Evolutionary conservation across 2,329 filamentous ascomycete species (phyloP), one percentile per base, ranked within the genome.

Genomic region (Cytospora paraplurivora): DNA sequence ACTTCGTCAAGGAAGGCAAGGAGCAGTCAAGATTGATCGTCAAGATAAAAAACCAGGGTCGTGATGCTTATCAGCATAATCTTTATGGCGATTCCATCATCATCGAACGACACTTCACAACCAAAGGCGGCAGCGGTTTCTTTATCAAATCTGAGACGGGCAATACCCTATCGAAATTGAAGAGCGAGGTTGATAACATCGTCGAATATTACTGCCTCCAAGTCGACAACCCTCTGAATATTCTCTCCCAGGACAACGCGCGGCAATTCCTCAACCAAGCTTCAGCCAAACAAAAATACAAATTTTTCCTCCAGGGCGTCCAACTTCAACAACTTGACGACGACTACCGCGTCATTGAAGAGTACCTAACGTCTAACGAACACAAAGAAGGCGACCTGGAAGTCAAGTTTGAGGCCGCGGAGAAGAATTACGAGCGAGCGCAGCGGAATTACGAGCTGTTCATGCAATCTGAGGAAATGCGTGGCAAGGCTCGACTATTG

Each of bases 191-290:
- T 10, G 93, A 97, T 68, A 91, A 97, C 68, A 94, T 99, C 55
- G 88, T 92, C 50, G 95, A 99, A 74, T 96, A 92, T 73, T 98
- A 93, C 73, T 91, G 90, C 50, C 81, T 99, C 50, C 94, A 98
- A 74, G 92, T 99, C 63, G 94, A 98, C 72, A 99, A 99, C 70
- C 95, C 95, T 0, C 88, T 99, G 79, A 98, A 96, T 65, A 91
- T 98, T 7, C 82, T 99, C 19, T 97, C 93, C 0, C 95, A 99
- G 75, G 95, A 99, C 73, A 93, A 93, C 76, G 95, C 95, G 12
- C 88, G 95, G 12, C 91, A 96, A 64, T 99, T 99, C 71, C 83
- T 99, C 51, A 96, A 94, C 72, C 86, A 88, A 41, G 94, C 95
- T 13, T 90, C 87, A 2, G 86, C 93, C 0, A 79, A 85, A 4